A percentile compares a stretch with the other conserved stretches of the same genome.
These are phyloP conservation scores for Cucurbita moschata DNA, from an alignment of 306 rosid species.

Conservation along the genomic window DNA sequence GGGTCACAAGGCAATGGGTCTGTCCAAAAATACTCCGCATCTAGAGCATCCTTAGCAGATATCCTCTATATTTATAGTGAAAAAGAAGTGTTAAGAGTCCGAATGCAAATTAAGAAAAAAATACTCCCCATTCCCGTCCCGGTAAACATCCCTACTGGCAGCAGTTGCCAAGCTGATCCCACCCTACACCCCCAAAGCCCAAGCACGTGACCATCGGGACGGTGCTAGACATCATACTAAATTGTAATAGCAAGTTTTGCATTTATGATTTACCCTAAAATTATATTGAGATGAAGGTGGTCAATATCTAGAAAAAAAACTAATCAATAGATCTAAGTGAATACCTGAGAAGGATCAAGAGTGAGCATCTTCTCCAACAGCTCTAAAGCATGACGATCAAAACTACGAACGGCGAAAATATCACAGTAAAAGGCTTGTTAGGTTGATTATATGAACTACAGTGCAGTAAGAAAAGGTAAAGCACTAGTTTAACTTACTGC, in stretches of 20 bases:
- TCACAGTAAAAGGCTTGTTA: background rate
- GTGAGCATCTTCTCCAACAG: conserved; percentile 36
- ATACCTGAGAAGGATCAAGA: conserved; percentile 41
- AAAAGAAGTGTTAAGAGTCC: background rate
- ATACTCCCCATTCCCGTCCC: background rate
- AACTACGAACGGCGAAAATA: conserved; percentile 14
- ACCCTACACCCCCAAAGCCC: background rate
- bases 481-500: conserved; percentile 22
- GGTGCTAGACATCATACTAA: background rate
- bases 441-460: background rate
- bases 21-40: conserved; percentile 41
- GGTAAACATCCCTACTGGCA: background rate
- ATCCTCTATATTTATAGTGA: conserved; percentile 19
- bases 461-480: background rate
- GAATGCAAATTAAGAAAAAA: background rate
- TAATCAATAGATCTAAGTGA: background rate
- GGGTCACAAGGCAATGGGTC: conserved; percentile 46
- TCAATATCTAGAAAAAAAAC: background rate
- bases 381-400: conserved; percentile 42
- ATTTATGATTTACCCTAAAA: background rate
- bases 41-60: conserved; percentile 39
- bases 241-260: background rate
- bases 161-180: background rate
- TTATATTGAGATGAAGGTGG: background rate
- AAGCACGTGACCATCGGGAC: background rate